Conservation (phyloP, 345 rosid genomes). For the Corchorus capsularis region DNA sequence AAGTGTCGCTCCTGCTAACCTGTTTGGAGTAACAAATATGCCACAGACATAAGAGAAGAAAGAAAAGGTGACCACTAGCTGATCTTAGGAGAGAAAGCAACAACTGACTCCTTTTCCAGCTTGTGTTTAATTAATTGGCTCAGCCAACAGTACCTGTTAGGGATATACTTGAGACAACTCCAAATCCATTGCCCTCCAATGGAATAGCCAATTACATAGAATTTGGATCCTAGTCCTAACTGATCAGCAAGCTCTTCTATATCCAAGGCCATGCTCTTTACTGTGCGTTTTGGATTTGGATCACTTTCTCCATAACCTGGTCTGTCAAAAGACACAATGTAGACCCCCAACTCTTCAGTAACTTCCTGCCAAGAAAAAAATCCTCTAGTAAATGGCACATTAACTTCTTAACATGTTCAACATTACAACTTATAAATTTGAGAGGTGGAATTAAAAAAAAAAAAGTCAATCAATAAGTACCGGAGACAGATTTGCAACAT, state of each 20-base stretch:
- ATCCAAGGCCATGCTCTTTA: conserved; percentile 57
- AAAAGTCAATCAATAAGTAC: conserved; percentile 27
- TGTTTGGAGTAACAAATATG: conserved; percentile 15
- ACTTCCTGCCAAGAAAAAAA: conserved; percentile 41
- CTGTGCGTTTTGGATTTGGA: conserved; percentile 53
- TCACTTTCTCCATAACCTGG: conserved; percentile 83
- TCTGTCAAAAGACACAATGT: conserved; percentile 64
- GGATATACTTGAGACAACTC: conserved; percentile 70
- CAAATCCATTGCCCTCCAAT: conserved; percentile 61
- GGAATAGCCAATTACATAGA: conserved; percentile 54
- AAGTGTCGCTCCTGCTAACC: conserved; percentile 61
- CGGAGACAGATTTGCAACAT: conserved; percentile 40
- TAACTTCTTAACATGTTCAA: not conserved
- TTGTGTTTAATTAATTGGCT: not conserved
- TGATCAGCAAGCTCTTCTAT: conserved; percentile 72
- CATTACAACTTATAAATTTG: not conserved
- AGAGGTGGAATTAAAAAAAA: conserved; percentile 7
- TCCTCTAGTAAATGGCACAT: not conserved
- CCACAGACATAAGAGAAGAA: conserved; percentile 5
- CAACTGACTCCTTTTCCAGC: not conserved
- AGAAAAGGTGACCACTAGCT: not conserved
- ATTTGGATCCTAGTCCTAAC: conserved; percentile 56
- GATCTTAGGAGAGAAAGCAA: not conserved
- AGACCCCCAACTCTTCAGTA: conserved; percentile 53
- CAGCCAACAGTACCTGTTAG: conserved; percentile 50